These are phyloP conservation scores for Penicillium olsonii DNA, from an alignment of 2,329 filamentous ascomycete genomes.

Conservation along the genomic window DNA sequence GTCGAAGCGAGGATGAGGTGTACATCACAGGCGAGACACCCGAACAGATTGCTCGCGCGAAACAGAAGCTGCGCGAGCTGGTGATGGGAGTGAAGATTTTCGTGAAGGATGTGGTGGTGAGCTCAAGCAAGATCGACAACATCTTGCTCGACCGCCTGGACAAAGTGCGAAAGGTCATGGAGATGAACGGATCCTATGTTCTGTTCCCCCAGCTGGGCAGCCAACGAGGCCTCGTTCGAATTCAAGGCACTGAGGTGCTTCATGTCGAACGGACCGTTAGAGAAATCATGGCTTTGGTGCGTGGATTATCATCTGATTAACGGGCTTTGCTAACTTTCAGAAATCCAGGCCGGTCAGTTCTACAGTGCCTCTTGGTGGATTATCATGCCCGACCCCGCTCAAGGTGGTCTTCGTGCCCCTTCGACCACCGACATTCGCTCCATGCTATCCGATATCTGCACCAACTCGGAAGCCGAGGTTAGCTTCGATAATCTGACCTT, in stretches of 20 bases:
- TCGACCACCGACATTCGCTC: slow-evolving; percentile 71
- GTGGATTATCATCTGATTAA: slow-evolving; percentile 31
- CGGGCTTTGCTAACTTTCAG: slow-evolving; percentile 1
- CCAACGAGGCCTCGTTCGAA: slow-evolving; percentile 78
- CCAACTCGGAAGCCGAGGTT: slow-evolving; percentile 92
- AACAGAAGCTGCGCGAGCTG: slow-evolving; percentile 86
- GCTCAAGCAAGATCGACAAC: slow-evolving; percentile 90
- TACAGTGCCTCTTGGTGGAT: slow-evolving; percentile 98
- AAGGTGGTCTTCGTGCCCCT: slow-evolving; percentile 60
- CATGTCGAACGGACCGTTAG: slow-evolving; percentile 93
- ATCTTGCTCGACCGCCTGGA: slow-evolving; percentile 88
- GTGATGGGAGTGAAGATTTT: slow-evolving; percentile 78
- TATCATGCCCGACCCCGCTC: slow-evolving; percentile 69
- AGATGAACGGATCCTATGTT: slow-evolving; percentile 93
- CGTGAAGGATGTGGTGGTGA: slow-evolving; percentile 89
- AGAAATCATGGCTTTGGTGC: slow-evolving; percentile 90
- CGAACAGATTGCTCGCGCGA: slow-evolving; percentile 82
- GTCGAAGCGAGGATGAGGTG: slow-evolving; percentile 83
- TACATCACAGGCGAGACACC: slow-evolving; percentile 90
- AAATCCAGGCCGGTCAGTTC: slow-evolving; percentile 80
- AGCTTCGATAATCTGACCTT: slow-evolving; percentile 94
- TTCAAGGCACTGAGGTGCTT: slow-evolving; percentile 89
- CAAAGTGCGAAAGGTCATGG: slow-evolving; percentile 97
- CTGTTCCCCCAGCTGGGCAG: slow-evolving; percentile 86
- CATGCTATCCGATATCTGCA: slow-evolving; percentile 95